A percentile compares a stretch with the other conserved stretches of the same genome.
Evolutionary conservation across 2,329 filamentous ascomycete species (phyloP).

Genomic region (Leptographium wingfieldii): DNA sequence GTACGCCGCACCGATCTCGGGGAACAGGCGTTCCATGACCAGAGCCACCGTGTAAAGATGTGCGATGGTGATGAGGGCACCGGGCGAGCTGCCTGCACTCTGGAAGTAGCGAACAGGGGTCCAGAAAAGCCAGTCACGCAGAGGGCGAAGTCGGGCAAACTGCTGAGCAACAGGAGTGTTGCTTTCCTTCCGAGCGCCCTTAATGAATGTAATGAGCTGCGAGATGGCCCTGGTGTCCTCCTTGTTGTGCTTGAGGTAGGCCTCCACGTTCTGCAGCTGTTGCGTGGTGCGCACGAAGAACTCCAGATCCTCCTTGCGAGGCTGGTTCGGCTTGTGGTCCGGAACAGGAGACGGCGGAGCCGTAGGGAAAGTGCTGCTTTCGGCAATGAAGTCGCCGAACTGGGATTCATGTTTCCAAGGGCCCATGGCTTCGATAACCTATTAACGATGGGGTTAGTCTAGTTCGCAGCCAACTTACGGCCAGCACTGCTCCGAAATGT

Average conservation of each 20-base stretch:
- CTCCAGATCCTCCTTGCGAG: slow-evolving; percentile 57
- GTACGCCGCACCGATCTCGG: slow-evolving; percentile 81
- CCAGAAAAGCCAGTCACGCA: slow-evolving; percentile 94
- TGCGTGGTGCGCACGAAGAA: slow-evolving; percentile 54
- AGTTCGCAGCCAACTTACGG: background rate
- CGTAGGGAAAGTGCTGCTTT: slow-evolving; percentile 62
- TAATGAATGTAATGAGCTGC: slow-evolving; percentile 60
- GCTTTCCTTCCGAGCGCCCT: slow-evolving; percentile 58
- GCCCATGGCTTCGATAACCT: slow-evolving; percentile 87
- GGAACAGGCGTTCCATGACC: slow-evolving; percentile 80
- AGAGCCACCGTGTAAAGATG: slow-evolving; percentile 87
- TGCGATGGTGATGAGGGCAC: slow-evolving; percentile 69
- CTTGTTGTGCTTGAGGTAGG: slow-evolving; percentile 53
- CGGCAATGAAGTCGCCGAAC: slow-evolving; percentile 69
- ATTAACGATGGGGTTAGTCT: slow-evolving; percentile 6
- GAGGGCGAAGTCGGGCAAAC: slow-evolving; percentile 77
- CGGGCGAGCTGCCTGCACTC: slow-evolving; percentile 61
- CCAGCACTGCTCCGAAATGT: background rate
- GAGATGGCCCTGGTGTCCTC: slow-evolving; percentile 57
- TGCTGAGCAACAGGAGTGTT: slow-evolving; percentile 63
- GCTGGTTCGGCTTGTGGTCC: slow-evolving; percentile 48
- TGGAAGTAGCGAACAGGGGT: slow-evolving; percentile 76
- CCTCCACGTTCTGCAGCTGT: slow-evolving; percentile 55
- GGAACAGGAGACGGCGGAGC: slow-evolving; percentile 50
- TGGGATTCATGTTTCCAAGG: slow-evolving; percentile 82